These are phyloP conservation scores for Botryosphaeria dothidea DNA, from an alignment of 2,329 filamentous ascomycete species.

Conservation along the genomic window DNA sequence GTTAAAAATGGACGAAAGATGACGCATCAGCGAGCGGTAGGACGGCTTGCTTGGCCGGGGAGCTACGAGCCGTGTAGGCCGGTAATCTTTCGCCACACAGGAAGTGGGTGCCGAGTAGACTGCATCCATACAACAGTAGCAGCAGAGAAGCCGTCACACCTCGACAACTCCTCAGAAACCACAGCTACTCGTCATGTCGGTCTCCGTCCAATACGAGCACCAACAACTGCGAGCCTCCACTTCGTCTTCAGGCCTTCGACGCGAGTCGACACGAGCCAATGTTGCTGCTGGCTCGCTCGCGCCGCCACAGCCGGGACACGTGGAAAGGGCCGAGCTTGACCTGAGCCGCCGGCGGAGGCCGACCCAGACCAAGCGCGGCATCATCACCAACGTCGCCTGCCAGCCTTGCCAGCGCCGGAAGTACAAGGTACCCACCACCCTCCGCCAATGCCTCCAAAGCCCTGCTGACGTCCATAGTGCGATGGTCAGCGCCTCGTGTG, in stretches of 20 bases:
- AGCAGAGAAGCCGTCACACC: too few species aligned
- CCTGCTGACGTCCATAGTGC: constrained; percentile 12
- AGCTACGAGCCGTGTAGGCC: neutral
- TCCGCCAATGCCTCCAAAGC: neutral
- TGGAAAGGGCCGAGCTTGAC: neutral
- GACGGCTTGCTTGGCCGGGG: too few species aligned
- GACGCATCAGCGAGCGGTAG: neutral
- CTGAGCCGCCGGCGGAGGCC: neutral
- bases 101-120: neutral
- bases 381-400: constrained; percentile 19
- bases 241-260: too few species aligned
- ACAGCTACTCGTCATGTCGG: neutral
- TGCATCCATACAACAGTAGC: neutral
- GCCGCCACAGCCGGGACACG: neutral
- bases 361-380: neutral
- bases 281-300: neutral
- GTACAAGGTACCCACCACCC: constrained; percentile 23
- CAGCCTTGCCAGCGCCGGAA: constrained; percentile 19
- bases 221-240: neutral
- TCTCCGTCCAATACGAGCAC: neutral
- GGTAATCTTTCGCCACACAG: neutral
- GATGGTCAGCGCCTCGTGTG: constrained; percentile 22
- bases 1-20: neutral
- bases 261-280: neutral
- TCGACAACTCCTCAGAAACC: too few species aligned